Percentiles rank a stretch among this genome's conserved stretches.
Conservation (phyloP, 1,284 basidiomycete genomes). For the Xanthoconium separans region DNA sequence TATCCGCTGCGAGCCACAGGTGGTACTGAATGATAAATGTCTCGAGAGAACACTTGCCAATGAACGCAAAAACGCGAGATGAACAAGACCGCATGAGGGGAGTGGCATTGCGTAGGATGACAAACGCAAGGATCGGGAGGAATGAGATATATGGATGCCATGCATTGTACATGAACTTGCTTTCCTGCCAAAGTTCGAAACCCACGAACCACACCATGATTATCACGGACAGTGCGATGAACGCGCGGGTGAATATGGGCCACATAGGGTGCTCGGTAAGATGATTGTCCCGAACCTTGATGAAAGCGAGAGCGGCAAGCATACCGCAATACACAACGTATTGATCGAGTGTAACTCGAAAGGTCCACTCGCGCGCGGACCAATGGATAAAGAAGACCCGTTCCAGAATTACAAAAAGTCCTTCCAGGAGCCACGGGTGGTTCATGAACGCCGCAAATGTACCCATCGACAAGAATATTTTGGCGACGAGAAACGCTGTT, state of each 20-base stretch:
- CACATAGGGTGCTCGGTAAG: conserved; percentile 72
- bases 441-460: conserved; percentile 68
- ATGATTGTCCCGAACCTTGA: conserved; percentile 74
- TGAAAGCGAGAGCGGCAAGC: conserved; percentile 69
- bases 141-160: conserved; percentile 86
- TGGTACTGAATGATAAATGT: conserved; percentile 90
- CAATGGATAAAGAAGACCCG: conserved; percentile 73
- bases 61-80: conserved; percentile 72
- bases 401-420: conserved; percentile 63
- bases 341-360: conserved; percentile 84
- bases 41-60: conserved; percentile 82
- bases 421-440: conserved; percentile 60
- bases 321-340: conserved; percentile 88
- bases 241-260: conserved; percentile 49
- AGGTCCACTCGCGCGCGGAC: conserved; percentile 84
- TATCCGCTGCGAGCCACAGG: conserved; percentile 85
- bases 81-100: conserved; percentile 66
- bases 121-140: conserved; percentile 76
- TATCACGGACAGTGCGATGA: conserved; percentile 49
- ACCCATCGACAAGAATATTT: conserved; percentile 65
- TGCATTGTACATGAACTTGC: conserved; percentile 81
- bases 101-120: conserved; percentile 75
- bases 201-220: conserved; percentile 75
- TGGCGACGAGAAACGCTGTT: conserved; percentile 63
- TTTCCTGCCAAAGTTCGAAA: conserved; percentile 74